Percentiles rank a stretch among this genome's conserved stretches.
Conservation (phyloP, 1,139 yeast genomes). For the Yamadazyma epiphylla region DNA sequence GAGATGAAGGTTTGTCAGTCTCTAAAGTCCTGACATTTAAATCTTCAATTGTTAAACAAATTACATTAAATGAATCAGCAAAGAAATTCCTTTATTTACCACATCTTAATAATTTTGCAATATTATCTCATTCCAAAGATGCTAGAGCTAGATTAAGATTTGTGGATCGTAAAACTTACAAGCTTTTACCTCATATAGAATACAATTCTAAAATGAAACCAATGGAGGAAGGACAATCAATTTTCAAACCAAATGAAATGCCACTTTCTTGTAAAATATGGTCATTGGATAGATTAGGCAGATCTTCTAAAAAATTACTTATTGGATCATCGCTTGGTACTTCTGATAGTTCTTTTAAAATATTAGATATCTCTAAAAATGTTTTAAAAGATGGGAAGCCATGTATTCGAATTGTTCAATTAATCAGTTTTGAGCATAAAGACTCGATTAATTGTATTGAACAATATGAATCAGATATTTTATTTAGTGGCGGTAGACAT, state of each 20-base stretch:
- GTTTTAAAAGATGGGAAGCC: constrained; percentile 14
- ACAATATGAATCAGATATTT: constrained; percentile 32
- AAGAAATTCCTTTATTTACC: constrained; percentile 31
- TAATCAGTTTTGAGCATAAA: constrained; percentile 33
- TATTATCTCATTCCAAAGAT: constrained; percentile 32
- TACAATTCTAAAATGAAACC: constrained; percentile 15
- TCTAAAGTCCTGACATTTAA: constrained; percentile 26
- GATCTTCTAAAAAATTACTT: constrained; percentile 35
- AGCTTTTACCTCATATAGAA: constrained; percentile 18
- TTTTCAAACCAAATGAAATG: constrained; percentile 30
- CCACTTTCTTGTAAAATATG: constrained; percentile 29
- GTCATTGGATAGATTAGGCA: constrained; percentile 27
- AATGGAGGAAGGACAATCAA: constrained; percentile 11
- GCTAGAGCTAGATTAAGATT: constrained; percentile 24
- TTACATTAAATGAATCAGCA: constrained; percentile 36
- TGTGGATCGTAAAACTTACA: constrained; percentile 30
- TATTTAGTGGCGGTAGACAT: constrained; percentile 30
- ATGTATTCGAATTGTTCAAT: constrained; percentile 25
- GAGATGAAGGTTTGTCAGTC: constrained; percentile 50
- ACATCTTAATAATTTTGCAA: constrained; percentile 32
- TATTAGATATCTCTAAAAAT: constrained; percentile 34
- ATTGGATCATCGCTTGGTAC: constrained; percentile 31
- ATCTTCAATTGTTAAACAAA: constrained; percentile 26
- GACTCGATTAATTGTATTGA: constrained; percentile 35
- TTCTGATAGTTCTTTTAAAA: constrained; percentile 24